A percentile compares a stretch with the other conserved stretches of the same genome.
phyloP scores from a whole-genome alignment of 805 yeast species.

The Phaffomyces antillensis region DNA sequence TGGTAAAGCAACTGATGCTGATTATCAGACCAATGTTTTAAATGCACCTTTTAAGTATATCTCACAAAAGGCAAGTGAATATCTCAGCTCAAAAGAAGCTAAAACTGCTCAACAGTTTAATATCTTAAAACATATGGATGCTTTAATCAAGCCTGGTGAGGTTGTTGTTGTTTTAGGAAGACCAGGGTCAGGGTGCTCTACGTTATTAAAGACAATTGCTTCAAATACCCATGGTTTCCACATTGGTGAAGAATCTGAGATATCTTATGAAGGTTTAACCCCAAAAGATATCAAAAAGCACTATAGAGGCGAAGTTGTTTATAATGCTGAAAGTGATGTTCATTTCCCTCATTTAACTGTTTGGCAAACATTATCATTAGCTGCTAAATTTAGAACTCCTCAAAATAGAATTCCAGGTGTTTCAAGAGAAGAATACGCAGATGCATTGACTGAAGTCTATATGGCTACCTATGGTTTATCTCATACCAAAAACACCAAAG shows the following conservation, averaged over 20 bases:
- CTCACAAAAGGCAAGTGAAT: constrained; percentile 7
- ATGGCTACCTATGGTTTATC: constrained; percentile 41
- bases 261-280: constrained; percentile 49
- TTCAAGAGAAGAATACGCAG: constrained; percentile 44
- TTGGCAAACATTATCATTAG: constrained; percentile 56
- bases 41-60: constrained; percentile 28
- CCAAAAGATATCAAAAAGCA: constrained; percentile 43
- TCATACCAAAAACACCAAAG: constrained; percentile 54
- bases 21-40: constrained; percentile 53
- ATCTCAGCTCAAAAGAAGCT: constrained; percentile 7
- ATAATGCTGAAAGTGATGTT: constrained; percentile 59
- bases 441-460: constrained; percentile 45
- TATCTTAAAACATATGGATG: constrained; percentile 60
- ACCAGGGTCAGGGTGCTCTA: constrained; percentile 77
- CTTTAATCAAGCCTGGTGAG: constrained; percentile 53
- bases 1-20: constrained; percentile 51
- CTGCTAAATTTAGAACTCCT: constrained; percentile 55
- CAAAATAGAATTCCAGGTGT: constrained; percentile 51
- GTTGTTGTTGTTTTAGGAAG: constrained; percentile 67
- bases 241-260: constrained; percentile 36
- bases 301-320: constrained; percentile 63
- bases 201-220: constrained; percentile 53
- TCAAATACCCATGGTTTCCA: constrained; percentile 57
- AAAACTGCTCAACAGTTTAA: constrained; percentile 27
- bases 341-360: constrained; percentile 68